These are phyloP conservation scores for Actinomucor elegans DNA, from an alignment of 371 early-diverging fungal genomes.

Conservation along the genomic window DNA sequence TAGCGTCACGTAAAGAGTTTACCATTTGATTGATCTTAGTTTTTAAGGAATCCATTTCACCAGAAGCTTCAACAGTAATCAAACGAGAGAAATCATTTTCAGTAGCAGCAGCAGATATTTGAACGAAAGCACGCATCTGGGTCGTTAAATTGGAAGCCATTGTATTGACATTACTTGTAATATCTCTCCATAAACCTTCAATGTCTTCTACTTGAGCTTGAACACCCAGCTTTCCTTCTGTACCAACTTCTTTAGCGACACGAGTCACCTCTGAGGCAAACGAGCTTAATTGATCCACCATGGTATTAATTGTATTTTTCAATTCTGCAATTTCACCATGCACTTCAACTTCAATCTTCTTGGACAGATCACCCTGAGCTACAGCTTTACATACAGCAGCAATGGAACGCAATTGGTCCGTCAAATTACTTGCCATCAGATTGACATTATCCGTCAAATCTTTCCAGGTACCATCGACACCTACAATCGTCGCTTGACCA, in stretches of 20 bases:
- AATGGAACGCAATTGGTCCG: constrained; percentile 31
- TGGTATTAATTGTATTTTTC: constrained; percentile 31
- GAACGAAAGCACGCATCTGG: constrained; percentile 63
- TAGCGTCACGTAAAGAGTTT: constrained; percentile 65
- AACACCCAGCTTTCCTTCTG: constrained; percentile 48
- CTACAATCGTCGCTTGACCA: constrained; percentile 40
- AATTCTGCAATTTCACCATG: constrained; percentile 37
- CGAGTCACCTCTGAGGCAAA: constrained; percentile 40
- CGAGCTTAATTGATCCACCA: constrained; percentile 34
- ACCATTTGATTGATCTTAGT: constrained; percentile 80
- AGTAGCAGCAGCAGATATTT: constrained; percentile 62
- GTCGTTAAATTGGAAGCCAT: constrained; percentile 56
- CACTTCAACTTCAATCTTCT: constrained; percentile 35
- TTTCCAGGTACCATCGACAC: constrained; percentile 64
- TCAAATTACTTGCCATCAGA: constrained; percentile 33
- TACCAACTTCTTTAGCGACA: constrained; percentile 57
- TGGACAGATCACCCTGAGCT: constrained; percentile 30
- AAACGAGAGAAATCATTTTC: constrained; percentile 71
- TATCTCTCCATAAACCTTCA: constrained; percentile 68
- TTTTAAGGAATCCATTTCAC: constrained; percentile 78
- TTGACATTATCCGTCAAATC: constrained; percentile 43
- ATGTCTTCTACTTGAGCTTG: constrained; percentile 53
- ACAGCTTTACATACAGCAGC: constrained; percentile 36
- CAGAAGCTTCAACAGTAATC: constrained; percentile 72
- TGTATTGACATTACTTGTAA: constrained; percentile 57